Percentiles rank a stretch among this genome's conserved stretches.
Evolutionary conservation across 2,329 filamentous ascomycete species (phyloP).

Genomic region (Colletotrichum siamense): DNA sequence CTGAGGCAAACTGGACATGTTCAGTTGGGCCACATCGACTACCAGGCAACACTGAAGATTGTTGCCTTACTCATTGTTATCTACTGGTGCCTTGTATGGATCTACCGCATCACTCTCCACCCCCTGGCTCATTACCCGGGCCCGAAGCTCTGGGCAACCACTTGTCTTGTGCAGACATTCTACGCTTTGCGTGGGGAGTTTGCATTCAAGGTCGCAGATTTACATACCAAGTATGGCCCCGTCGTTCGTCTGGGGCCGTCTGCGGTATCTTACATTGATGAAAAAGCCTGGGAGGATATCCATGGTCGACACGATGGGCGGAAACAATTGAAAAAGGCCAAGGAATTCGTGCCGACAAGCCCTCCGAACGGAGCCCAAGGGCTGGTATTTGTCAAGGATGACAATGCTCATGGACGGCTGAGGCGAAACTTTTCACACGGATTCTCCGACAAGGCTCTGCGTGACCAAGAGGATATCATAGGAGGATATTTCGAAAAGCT

Average conservation of each 20-base stretch:
- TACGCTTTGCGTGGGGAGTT: not conserved
- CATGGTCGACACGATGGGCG: not conserved
- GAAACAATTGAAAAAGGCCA: not conserved
- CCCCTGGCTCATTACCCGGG: conserved; percentile 35
- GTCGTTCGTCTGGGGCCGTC: not conserved
- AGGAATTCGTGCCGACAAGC: not conserved
- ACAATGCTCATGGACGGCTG: not conserved
- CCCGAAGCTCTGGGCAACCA: conserved; percentile 35
- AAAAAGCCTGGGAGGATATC: not conserved
- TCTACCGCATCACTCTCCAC: conserved; percentile 13
- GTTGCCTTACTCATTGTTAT: not conserved
- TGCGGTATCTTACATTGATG: not conserved
- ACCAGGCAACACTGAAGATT: not conserved
- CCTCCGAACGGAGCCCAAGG: not conserved
- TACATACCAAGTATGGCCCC: not conserved
- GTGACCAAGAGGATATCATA: conserved; percentile 32
- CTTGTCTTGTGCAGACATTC: conserved; percentile 5
- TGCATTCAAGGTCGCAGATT: not conserved
- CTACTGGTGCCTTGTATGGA: not conserved
- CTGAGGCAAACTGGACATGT: not conserved
- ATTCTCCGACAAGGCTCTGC: conserved; percentile 32
- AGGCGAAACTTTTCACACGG: conserved; percentile 29
- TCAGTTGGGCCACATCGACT: not conserved
- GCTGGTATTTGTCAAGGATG: not conserved
- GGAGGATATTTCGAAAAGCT: conserved; percentile 28